phyloP scores from a whole-genome alignment of 768 basidiomycete species.

The Termitomyces sp. region DNA sequence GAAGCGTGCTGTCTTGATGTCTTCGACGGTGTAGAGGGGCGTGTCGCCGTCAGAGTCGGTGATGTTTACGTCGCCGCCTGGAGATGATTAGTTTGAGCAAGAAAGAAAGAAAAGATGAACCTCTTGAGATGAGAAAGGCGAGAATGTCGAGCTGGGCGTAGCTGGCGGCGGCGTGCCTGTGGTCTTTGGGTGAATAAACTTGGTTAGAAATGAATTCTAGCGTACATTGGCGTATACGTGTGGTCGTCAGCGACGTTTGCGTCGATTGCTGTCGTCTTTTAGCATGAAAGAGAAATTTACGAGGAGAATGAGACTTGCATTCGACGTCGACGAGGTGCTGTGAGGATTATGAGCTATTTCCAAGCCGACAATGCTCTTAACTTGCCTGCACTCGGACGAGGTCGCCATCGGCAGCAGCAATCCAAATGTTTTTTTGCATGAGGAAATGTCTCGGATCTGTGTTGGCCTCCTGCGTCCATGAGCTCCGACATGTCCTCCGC shows the following conservation, averaged over 20 bases:
- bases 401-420: constrained; percentile 90
- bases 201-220: too few species aligned
- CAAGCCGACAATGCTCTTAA: too few species aligned
- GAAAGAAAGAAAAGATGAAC: too few species aligned
- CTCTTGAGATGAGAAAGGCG: constrained; percentile 70
- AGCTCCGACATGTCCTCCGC: background rate
- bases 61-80: constrained; percentile 77
- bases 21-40: constrained; percentile 87
- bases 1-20: constrained; percentile 68
- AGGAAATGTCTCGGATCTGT: background rate
- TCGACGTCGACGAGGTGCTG: constrained; percentile 58
- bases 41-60: constrained; percentile 87
- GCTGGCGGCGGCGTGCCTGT: constrained; percentile 90
- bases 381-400: constrained; percentile 63
- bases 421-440: constrained; percentile 73
- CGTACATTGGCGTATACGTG: constrained; percentile 88
- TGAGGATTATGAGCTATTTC: too few species aligned
- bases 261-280: constrained; percentile 53
- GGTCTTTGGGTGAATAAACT: too few species aligned
- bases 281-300: too few species aligned
- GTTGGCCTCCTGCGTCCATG: background rate
- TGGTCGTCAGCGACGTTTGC: constrained; percentile 66
- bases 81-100: too few species aligned
- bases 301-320: constrained; percentile 38
- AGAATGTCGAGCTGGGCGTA: constrained; percentile 78